These are phyloP conservation scores for Zizania latifolia DNA, from an alignment of 176 grass and related monocot genomes.

Conservation along the genomic window DNA sequence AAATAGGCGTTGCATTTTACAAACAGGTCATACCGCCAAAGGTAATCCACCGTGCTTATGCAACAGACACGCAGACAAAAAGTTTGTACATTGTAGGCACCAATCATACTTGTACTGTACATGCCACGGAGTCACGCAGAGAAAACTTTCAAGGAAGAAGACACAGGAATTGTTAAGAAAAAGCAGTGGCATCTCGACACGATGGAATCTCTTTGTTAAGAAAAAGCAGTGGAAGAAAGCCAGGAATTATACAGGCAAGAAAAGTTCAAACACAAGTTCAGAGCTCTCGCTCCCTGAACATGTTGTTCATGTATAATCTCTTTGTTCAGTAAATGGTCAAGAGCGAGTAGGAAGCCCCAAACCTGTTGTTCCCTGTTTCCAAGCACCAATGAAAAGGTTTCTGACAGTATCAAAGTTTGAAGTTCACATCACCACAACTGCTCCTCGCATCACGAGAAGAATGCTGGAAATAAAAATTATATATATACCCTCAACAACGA, in stretches of 20 bases:
- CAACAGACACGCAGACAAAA: neutral
- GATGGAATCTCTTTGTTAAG: too few relatives aligned
- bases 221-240: neutral
- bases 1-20: neutral
- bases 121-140: neutral
- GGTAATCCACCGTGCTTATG: neutral
- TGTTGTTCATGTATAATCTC: neutral
- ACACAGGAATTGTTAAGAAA: neutral
- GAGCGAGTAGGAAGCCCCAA: neutral
- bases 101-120: neutral
- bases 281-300: neutral
- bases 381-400: too few relatives aligned
- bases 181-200: too few relatives aligned
- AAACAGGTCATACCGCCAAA: neutral
- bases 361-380: neutral
- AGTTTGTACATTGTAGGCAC: neutral
- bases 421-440: neutral
- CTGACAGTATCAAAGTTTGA: conserved; percentile 6
- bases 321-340: neutral
- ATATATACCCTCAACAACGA: too few relatives aligned
- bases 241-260: neutral
- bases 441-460: neutral
- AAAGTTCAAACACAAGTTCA: neutral
- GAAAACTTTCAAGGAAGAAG: neutral
- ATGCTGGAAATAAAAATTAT: neutral